Conservation (phyloP, 768 basidiomycete species). For the Kondoa subrosea region DNA sequence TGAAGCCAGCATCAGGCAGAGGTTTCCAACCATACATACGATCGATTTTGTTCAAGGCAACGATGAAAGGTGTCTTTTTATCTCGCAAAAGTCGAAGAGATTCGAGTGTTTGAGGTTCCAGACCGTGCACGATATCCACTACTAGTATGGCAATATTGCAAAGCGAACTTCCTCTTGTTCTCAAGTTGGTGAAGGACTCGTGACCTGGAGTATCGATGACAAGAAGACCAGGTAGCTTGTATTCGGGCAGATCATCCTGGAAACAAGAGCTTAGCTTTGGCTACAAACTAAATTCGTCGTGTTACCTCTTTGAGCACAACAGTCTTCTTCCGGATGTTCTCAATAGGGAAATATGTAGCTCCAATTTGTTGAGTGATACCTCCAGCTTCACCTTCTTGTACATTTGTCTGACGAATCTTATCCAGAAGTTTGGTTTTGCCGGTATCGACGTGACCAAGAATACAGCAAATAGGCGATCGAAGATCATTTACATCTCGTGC, state of each 20-base stretch:
- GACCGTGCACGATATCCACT: slow-evolving; percentile 96
- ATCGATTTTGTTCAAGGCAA: slow-evolving; percentile 99
- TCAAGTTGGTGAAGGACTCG: slow-evolving; percentile 95
- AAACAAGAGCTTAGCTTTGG: too few relatives aligned
- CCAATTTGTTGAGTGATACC: slow-evolving; percentile 99
- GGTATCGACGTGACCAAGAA: slow-evolving; percentile 96
- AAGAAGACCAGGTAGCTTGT: slow-evolving; percentile 89
- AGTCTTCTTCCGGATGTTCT: slow-evolving; percentile 85
- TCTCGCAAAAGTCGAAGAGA: slow-evolving; percentile 79
- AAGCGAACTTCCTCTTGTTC: slow-evolving; percentile 82
- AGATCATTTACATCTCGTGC: slow-evolving; percentile 74
- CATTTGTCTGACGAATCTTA: slow-evolving; percentile 99
- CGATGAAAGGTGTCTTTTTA: slow-evolving; percentile 93
- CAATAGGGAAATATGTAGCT: slow-evolving; percentile 95
- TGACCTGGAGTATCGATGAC: slow-evolving; percentile 97
- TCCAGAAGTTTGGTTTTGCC: slow-evolving; percentile 96
- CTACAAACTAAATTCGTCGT: too few relatives aligned
- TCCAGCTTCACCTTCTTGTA: slow-evolving; percentile 97
- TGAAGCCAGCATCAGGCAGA: slow-evolving; percentile 82
- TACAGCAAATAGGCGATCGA: slow-evolving; percentile 95
- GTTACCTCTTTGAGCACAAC: slow-evolving; percentile 79
- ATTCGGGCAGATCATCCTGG: slow-evolving; percentile 66
- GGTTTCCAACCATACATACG: slow-evolving; percentile 90
- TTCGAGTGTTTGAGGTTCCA: slow-evolving; percentile 95
- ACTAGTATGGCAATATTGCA: slow-evolving; percentile 99